These are phyloP conservation scores for Leishmania gerbilli DNA, from an alignment of 208 protist genomes.

Conservation along the genomic window DNA sequence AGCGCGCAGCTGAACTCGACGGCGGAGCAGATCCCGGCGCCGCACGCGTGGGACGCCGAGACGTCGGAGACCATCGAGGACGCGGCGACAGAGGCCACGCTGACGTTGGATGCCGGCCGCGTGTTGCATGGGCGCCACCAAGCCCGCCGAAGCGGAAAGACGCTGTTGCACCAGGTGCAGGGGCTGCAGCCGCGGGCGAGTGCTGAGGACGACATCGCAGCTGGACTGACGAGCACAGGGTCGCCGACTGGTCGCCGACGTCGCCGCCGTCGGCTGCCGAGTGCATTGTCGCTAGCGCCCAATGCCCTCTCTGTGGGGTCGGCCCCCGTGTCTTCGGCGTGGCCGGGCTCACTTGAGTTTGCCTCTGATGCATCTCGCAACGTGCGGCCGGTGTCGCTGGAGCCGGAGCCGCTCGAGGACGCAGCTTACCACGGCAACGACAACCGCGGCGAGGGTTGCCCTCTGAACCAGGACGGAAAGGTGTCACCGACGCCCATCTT, in stretches of 20 bases:
- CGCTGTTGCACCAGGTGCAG: slow-evolving; percentile 49
- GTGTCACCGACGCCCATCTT: slow-evolving; percentile 47
- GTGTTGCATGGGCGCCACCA: slow-evolving; percentile 28
- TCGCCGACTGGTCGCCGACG: slow-evolving; percentile 9
- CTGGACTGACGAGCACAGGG: slow-evolving; percentile 3
- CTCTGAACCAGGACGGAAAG: slow-evolving; percentile 50
- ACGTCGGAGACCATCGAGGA: slow-evolving; percentile 53
- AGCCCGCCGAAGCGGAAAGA: background rate
- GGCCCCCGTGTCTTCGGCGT: background rate
- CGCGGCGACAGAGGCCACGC: slow-evolving; percentile 30
- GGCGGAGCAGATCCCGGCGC: slow-evolving; percentile 74
- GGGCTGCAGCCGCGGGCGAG: slow-evolving; percentile 41
- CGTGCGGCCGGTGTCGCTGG: slow-evolving; percentile 45
- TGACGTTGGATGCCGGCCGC: slow-evolving; percentile 26
- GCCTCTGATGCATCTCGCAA: slow-evolving; percentile 31
- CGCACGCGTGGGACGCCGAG: slow-evolving; percentile 77
- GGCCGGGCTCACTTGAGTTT: slow-evolving; percentile 7
- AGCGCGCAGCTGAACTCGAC: slow-evolving; percentile 50
- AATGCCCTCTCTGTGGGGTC: background rate
- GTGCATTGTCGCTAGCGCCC: background rate
- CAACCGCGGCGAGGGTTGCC: slow-evolving; percentile 68
- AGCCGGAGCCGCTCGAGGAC: slow-evolving; percentile 36
- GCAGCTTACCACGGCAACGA: slow-evolving; percentile 72
- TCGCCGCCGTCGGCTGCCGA: background rate
- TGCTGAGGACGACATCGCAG: slow-evolving; percentile 54